Conservation (phyloP, 805 yeast species). For the Spathaspora passalidarum region DNA sequence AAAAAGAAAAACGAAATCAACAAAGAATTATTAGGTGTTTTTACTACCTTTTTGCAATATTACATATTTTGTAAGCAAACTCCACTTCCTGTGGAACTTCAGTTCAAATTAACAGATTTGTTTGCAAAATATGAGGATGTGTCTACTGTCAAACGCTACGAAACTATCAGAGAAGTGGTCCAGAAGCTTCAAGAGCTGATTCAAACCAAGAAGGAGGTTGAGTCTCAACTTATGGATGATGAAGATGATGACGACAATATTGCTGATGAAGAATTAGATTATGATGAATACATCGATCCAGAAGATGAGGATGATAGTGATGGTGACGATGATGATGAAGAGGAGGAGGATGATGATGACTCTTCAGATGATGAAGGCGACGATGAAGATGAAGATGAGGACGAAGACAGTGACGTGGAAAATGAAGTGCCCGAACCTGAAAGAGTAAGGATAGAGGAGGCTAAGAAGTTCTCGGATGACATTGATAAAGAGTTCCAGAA, state of each 20-base stretch:
- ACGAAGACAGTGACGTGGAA: slow-evolving; percentile 11
- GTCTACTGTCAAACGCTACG: slow-evolving; percentile 33
- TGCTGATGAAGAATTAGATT: slow-evolving; percentile 14
- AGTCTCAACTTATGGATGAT: slow-evolving; percentile 8
- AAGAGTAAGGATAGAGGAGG: slow-evolving; percentile 38
- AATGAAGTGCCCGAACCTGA: slow-evolving; percentile 7
- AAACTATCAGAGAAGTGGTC: slow-evolving; percentile 42
- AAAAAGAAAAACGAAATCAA: slow-evolving; percentile 10
- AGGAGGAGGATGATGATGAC: slow-evolving; percentile 24
- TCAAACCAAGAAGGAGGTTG: slow-evolving; percentile 11
- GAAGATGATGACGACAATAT: slow-evolving; percentile 16
- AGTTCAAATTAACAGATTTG: slow-evolving; percentile 48
- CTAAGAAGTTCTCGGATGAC: slow-evolving; percentile 45
- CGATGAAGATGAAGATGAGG: slow-evolving; percentile 12
- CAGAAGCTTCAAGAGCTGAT: slow-evolving; percentile 30
- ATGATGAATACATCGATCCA: slow-evolving; percentile 11
- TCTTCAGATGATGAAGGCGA: slow-evolving; percentile 23
- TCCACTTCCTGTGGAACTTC: slow-evolving; percentile 63
- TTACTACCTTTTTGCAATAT: slow-evolving; percentile 66
- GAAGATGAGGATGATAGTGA: slow-evolving; percentile 15
- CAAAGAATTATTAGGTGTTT: slow-evolving; percentile 19
- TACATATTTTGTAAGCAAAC: slow-evolving; percentile 59
- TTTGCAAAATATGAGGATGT: slow-evolving; percentile 28
- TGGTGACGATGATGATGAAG: slow-evolving; percentile 17
- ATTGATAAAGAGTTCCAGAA: slow-evolving; percentile 56